Conservation (phyloP, 768 basidiomycete species). For the Kockovaella imperatae region DNA sequence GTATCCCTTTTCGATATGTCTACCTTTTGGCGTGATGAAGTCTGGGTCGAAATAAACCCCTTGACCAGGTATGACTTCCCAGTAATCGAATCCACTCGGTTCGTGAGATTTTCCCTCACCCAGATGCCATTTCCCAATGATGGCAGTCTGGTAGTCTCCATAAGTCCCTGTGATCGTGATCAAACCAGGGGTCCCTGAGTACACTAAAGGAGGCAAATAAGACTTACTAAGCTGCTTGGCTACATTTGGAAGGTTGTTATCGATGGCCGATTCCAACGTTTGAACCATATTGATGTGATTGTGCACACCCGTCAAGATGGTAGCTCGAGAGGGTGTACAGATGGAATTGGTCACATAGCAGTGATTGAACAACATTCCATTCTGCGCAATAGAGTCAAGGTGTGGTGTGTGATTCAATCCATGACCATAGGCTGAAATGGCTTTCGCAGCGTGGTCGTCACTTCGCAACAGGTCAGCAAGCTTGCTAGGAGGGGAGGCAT, state of each 20-base stretch:
- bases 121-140: conserved; percentile 30
- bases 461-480: neutral
- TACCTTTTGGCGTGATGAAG: conserved; percentile 7
- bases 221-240: conserved; percentile 20
- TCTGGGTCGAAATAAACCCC: conserved; percentile 19
- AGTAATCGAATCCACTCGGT: conserved; percentile 21
- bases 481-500: neutral
- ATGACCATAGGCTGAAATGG: conserved; percentile 1
- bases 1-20: conserved; percentile 11
- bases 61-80: conserved; percentile 22
- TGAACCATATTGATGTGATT: conserved; percentile 3
- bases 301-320: conserved; percentile 5
- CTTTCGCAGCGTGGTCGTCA: conserved; percentile 6
- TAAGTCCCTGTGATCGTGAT: too few species aligned
- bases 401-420: conserved; percentile 15
- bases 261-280: neutral
- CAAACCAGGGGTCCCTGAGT: too few species aligned
- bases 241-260: conserved; percentile 13
- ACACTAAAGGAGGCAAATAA: too few species aligned
- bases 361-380: conserved; percentile 10
- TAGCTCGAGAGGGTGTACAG: conserved; percentile 6
- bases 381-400: conserved; percentile 12
- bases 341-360: conserved; percentile 15
- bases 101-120: conserved; percentile 19
- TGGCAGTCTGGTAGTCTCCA: conserved; percentile 18